Base-by-base conservation (phyloP, 2,329 filamentous ascomycete species). In the Penicillium sp. region DNA sequence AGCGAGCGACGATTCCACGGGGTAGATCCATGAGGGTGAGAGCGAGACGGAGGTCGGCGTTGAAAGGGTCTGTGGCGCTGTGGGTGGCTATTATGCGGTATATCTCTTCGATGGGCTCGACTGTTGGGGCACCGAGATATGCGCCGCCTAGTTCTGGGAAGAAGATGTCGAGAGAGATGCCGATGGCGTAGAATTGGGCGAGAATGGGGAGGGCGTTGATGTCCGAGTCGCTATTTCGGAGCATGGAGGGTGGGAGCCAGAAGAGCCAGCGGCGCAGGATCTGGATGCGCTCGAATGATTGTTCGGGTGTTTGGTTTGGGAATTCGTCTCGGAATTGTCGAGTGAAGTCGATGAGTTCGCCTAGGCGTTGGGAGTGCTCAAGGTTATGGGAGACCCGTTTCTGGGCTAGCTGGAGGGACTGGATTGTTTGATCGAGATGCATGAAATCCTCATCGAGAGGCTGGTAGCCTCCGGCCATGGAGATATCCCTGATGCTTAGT, bases 261-360 rank as follows among this genome's bases (percentile, higher is more conserved):
- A 97, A 96, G 14, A 97, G 83, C 92, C 93, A 97, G 63, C 90
- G 89, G 51, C 92, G 84, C 55, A 99, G 82, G 9, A 90, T 88
- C 60, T 95, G 92, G 10, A 97, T 84, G 60, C 92, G 89, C 67
- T 92, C 88, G 70, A 97, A 97, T 68, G 96, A 90, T 69, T 95
- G 87, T 59, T 90, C 88, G 22, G 92, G 85, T 22, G 86, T 85
- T 59, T 88, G 81, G 11, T 82, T 81, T 4, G 87, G 85, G 68
- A 86, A 85, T 60, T 90, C 85, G 70, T 88, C 86, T 67, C 86
- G 85, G 53, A 89, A 82, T 40, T 86, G 83, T 73, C 88, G 86
- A 59, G 92, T 79, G 74, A 92, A 92, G 55, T 81, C 84, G 63
- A 88, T 82, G 58, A 92, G 77, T 66, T 90, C 86, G 61, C 84